Conservation (phyloP, 2,329 filamentous ascomycete species). For the Trichoderma sp. region DNA sequence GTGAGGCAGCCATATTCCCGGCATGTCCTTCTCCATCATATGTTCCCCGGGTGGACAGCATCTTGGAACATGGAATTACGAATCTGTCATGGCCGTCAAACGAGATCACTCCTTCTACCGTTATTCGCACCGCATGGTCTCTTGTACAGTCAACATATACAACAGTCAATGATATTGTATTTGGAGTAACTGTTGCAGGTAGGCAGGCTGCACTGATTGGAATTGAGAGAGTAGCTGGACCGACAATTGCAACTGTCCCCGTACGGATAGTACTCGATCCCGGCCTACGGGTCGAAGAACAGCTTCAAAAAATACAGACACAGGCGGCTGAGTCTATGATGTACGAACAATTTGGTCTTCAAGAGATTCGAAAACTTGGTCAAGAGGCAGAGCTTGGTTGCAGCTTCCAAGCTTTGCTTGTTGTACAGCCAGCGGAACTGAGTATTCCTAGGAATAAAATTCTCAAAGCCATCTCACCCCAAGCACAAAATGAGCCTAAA, state of each 20-base stretch:
- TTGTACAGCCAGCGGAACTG: not conserved
- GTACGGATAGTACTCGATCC: not conserved
- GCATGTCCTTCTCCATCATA: not conserved
- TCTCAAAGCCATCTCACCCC: not conserved
- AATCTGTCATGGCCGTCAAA: not conserved
- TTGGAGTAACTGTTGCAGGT: conserved; percentile 42
- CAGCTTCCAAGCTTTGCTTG: not conserved
- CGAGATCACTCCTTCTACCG: conserved; percentile 18
- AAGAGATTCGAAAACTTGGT: not conserved
- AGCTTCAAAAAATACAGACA: not conserved
- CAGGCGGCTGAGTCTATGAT: not conserved
- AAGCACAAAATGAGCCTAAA: not conserved
- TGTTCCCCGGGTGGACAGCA: not conserved
- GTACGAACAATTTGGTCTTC: not conserved
- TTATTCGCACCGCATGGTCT: conserved; percentile 47
- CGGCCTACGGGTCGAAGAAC: not conserved
- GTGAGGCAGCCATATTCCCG: not conserved
- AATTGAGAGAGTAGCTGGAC: not conserved
- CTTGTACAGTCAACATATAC: conserved; percentile 53
- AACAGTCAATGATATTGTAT: conserved; percentile 42
- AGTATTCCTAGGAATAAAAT: not conserved
- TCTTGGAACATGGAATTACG: not conserved
- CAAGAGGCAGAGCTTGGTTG: not conserved
- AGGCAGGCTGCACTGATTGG: not conserved
- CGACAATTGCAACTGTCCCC: not conserved